Conservation (phyloP, 257 asterid genomes). For the Catharanthus roseus region DNA sequence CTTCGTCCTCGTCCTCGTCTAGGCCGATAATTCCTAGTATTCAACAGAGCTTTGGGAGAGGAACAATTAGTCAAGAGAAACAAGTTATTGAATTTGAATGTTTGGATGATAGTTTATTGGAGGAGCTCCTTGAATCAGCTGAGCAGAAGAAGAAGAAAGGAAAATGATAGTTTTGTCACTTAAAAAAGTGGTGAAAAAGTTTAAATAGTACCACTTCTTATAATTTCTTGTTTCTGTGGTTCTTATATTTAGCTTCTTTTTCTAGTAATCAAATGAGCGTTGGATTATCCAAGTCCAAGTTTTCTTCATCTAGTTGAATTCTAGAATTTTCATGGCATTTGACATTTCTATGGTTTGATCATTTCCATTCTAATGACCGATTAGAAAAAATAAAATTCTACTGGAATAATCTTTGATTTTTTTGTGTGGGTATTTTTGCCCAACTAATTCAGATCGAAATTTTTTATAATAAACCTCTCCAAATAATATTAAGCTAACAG, state of each 20-base stretch:
- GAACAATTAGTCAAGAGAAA: conserved; percentile 4
- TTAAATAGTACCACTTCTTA: neutral
- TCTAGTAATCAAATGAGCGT: neutral
- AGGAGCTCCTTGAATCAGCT: conserved; percentile 52
- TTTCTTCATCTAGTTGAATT: neutral
- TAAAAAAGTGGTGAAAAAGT: neutral
- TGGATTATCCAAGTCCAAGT: neutral
- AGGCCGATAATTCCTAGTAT: no score
- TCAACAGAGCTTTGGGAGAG: neutral
- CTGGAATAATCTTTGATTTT: no score
- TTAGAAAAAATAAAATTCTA: no score
- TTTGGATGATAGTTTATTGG: conserved; percentile 52
- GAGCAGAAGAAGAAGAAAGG: conserved; percentile 24
- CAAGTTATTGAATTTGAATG: conserved; percentile 59
- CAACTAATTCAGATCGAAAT: no score
- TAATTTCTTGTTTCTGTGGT: neutral
- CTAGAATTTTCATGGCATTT: neutral
- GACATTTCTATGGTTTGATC: no score
- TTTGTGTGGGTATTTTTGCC: no score
- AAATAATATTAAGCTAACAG: no score
- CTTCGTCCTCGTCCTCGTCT: conserved; percentile 17
- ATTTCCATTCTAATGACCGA: no score
- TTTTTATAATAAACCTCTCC: no score
- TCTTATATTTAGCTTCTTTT: no score
- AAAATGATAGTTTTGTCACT: neutral